A percentile compares a stretch with the other conserved stretches of the same genome.
phyloP scores from a whole-genome alignment of 176 grass and related monocot genomes.

The Thinopyrum elongatum region DNA sequence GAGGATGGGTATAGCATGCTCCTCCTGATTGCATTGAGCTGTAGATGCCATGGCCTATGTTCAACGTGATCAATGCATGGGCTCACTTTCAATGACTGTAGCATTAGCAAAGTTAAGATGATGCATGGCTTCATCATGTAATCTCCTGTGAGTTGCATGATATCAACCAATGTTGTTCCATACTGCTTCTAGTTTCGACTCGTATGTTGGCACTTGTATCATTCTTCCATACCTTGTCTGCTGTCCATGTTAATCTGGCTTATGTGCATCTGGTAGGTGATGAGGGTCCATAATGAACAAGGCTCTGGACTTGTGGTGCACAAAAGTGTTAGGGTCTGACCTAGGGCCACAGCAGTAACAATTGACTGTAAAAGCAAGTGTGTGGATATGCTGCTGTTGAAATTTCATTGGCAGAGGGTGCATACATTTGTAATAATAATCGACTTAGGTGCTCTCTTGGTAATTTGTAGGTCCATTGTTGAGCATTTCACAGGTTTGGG shows the following conservation, averaged over 20 bases:
- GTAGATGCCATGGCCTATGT: background rate
- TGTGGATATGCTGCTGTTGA: background rate
- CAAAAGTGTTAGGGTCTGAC: background rate
- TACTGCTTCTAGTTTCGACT: background rate
- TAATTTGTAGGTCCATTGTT: background rate
- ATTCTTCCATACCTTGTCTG: background rate
- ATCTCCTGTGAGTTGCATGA: background rate
- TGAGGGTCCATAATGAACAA: background rate
- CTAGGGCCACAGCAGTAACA: background rate
- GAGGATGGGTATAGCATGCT: background rate
- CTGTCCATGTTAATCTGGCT: slow-evolving; percentile 19
- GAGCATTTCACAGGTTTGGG: background rate
- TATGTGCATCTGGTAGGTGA: background rate
- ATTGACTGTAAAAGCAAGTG: background rate
- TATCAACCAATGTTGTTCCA: background rate
- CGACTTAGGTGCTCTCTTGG: background rate
- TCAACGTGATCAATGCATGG: background rate
- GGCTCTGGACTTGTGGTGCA: background rate
- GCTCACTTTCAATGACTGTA: background rate
- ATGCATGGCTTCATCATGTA: background rate
- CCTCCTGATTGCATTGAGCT: background rate
- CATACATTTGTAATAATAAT: slow-evolving; percentile 14
- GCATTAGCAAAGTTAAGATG: background rate
- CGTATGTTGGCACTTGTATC: background rate
- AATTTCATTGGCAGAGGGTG: slow-evolving; percentile 3